Evolutionary conservation across 805 yeast species (phyloP).

Genomic region (Priceomyces carsonii): DNA sequence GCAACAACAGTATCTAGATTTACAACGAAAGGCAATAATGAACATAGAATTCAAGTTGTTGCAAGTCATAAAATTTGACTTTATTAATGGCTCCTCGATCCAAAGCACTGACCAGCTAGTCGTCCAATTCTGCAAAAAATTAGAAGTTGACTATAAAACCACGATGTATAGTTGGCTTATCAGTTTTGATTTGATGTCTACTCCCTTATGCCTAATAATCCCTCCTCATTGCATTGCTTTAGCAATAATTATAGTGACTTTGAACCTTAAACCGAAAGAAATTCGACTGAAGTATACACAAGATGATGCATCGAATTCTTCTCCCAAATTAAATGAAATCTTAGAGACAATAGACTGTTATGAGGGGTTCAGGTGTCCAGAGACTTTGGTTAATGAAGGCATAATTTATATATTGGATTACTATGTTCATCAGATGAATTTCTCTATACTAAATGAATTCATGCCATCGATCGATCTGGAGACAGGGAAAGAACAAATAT

Average conservation of each 20-base stretch:
- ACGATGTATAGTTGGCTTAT: conserved; percentile 71
- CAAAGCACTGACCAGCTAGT: conserved; percentile 61
- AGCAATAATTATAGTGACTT: conserved; percentile 63
- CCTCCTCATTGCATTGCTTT: conserved; percentile 80
- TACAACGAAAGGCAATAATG: conserved; percentile 56
- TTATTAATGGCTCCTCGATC: conserved; percentile 55
- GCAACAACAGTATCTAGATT: conserved; percentile 38
- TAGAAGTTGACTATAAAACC: conserved; percentile 45
- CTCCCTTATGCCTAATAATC: conserved; percentile 64
- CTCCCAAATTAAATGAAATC: conserved; percentile 18
- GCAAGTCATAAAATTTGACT: conserved; percentile 80
- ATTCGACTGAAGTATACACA: conserved; percentile 20
- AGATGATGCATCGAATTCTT: conserved; percentile 12
- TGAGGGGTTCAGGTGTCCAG: conserved; percentile 42
- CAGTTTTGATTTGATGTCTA: conserved; percentile 68
- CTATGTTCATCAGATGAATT: conserved; percentile 57
- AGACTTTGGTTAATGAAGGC: conserved; percentile 48
- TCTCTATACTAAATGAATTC: conserved; percentile 48
- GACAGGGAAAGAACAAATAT: conserved; percentile 48
- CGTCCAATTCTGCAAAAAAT: conserved; percentile 57
- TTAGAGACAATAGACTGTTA: conserved; percentile 35
- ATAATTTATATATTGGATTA: conserved; percentile 59
- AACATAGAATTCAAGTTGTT: conserved; percentile 68
- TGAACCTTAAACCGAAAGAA: conserved; percentile 44
- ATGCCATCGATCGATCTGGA: conserved; percentile 35